Evolutionary conservation across 169 alveolate genomes (phyloP).

Genomic region (Eimeria tenella): DNA sequence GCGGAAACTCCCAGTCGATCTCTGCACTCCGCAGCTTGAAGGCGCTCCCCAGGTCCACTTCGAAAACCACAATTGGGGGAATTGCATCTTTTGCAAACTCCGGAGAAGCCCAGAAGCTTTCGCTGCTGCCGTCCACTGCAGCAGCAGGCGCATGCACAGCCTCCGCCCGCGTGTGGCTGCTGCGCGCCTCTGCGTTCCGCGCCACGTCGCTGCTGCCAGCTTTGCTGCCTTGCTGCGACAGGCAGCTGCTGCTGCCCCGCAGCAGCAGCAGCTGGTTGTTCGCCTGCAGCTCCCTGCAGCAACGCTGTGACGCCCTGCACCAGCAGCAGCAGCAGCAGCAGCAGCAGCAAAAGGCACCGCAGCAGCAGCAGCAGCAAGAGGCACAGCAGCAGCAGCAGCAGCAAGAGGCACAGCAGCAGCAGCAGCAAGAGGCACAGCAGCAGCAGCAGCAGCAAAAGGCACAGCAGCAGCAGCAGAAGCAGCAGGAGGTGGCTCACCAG

Average conservation of each 20-base stretch:
- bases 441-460: conserved; percentile 1
- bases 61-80: conserved; percentile 86
- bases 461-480: conserved; percentile 18
- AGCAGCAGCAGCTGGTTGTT: conserved; percentile 91
- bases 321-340: conserved; percentile 37
- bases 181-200: conserved; percentile 84
- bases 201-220: conserved; percentile 94
- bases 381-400: conserved; percentile 71
- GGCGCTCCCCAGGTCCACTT: conserved; percentile 87
- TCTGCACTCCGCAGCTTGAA: conserved; percentile 86
- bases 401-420: conserved; percentile 2
- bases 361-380: conserved; percentile 37
- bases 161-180: conserved; percentile 85
- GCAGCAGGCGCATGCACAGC: conserved; percentile 85
- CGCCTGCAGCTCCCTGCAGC: conserved; percentile 90
- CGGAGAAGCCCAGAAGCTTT: conserved; percentile 88
- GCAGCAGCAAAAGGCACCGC: neutral
- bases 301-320: neutral
- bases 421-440: neutral
- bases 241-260: conserved; percentile 92
- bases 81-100: conserved; percentile 75
- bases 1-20: conserved; percentile 93
- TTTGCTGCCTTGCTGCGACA: conserved; percentile 89
- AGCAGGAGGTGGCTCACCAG: conserved; percentile 18
- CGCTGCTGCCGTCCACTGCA: conserved; percentile 90